Conservation (phyloP, 352 stramenopile genomes). For the Thraustochytrium sp. region DNA sequence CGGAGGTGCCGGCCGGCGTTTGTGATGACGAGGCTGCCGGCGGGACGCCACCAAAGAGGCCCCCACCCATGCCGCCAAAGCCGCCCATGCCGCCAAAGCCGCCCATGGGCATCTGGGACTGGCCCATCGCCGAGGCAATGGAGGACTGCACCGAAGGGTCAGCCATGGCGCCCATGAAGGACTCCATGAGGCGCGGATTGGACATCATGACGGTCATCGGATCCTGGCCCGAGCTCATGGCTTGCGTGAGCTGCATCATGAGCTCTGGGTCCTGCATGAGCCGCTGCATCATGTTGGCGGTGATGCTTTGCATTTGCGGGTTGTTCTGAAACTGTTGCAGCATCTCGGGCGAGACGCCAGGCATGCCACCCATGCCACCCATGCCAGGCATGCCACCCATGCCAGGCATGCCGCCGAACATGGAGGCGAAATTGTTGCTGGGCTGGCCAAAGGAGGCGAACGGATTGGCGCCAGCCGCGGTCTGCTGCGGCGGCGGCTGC, state of each 20-base stretch:
- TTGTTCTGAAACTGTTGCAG: slow-evolving; percentile 27
- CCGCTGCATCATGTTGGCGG: background rate
- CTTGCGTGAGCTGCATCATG: background rate
- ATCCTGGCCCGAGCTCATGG: slow-evolving; percentile 23
- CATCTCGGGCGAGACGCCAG: background rate
- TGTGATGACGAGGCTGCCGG: background rate
- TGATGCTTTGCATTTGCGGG: background rate
- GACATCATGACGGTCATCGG: slow-evolving; percentile 9
- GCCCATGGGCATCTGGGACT: too few relatives aligned
- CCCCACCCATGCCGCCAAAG: background rate
- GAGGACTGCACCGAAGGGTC: background rate
- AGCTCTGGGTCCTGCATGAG: slow-evolving; percentile 30
- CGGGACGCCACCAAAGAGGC: too few relatives aligned
- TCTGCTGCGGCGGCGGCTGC: background rate
- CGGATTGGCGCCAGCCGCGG: background rate
- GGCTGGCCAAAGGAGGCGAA: background rate
- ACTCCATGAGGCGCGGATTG: slow-evolving; percentile 12
- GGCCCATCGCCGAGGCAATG: background rate
- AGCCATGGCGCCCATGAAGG: background rate
- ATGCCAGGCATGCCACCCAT: background rate
- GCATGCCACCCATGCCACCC: background rate
- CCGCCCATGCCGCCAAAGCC: too few relatives aligned
- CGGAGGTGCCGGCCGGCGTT: background rate
- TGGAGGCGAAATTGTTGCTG: slow-evolving; percentile 22
- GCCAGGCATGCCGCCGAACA: background rate